Percentiles rank a stretch among this genome's conserved stretches.
Conservation (phyloP, 305 asterid genomes). For the Plantago lanceolata region DNA sequence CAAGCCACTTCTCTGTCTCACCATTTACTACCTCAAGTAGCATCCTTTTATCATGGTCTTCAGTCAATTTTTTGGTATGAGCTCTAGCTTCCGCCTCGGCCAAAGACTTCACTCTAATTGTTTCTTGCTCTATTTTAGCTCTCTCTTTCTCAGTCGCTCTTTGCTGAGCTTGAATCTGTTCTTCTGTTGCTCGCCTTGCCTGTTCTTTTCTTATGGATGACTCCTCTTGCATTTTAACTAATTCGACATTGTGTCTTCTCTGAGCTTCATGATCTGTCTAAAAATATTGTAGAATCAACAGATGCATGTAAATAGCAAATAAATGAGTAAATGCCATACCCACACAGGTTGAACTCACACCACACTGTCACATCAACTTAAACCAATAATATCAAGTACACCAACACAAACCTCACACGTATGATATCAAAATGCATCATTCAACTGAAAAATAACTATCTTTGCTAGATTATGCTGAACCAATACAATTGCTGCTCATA, state of each 20-base stretch:
- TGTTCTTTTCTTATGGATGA: constrained; percentile 80
- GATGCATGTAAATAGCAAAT: constrained; percentile 16
- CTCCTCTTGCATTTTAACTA: constrained; percentile 93
- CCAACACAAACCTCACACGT: background rate
- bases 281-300: constrained; percentile 21
- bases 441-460: background rate
- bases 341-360: constrained; percentile 3
- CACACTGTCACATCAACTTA: constrained; percentile 6
- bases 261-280: constrained; percentile 89
- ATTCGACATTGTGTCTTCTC: constrained; percentile 70
- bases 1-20: constrained; percentile 98
- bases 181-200: constrained; percentile 90
- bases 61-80: constrained; percentile 86
- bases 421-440: background rate
- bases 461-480: constrained; percentile 8
- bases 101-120: constrained; percentile 83
- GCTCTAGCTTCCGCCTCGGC: constrained; percentile 95
- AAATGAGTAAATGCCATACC: background rate
- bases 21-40: constrained; percentile 73
- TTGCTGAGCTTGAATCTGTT: constrained; percentile 90
- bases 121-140: constrained; percentile 87
- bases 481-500: constrained; percentile 21
- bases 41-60: constrained; percentile 85
- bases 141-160: constrained; percentile 88
- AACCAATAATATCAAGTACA: constrained; percentile 9